Evolutionary conservation across 768 basidiomycete species (phyloP), one percentile per base, ranked within the genome.

Genomic region (Dacryopinax primogenitus): DNA sequence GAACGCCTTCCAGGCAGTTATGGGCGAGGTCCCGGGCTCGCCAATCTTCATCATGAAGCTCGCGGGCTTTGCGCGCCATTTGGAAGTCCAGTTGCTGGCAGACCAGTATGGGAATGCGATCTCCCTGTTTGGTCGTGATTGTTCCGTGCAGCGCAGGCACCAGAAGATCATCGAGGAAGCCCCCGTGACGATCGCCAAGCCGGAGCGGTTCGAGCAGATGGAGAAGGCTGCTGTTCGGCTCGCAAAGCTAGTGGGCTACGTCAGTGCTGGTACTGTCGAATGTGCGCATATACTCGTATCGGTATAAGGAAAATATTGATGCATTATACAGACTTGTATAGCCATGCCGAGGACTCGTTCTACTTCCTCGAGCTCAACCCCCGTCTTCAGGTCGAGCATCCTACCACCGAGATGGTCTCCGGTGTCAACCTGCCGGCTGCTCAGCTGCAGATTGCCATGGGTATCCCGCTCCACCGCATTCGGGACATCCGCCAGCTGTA

Each of bases 11-110:
- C 83, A 89, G 68, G 96, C 96, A 4, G 96, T 98, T 11, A 83
- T 85, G 37, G 90, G 93, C 71, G 96, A 99, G 77, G 93, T 99
- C 70, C 96, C 96, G 72, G 96, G 96, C 44, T 98, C 96, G 0
- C 96, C 96, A 62, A 93, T 99, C 70, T 99, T 99, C 77, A 90
- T 99, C 78, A 99, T 99, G 96, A 98, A 98, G 80, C 87, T 99
- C 65, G 96, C 96, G 35, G 93, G 95, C 12, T 88, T 92, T 70
- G 96, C 96, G 47, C 89, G 96, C 68, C 96, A 99, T 77, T 79
- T 99, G 71, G 96, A 99, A 76, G 96, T 98, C 32, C 96, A 99
- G 76, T 84, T 99, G 36, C 85, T 99, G 36, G 96, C 96, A 61
- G 96, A 99, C 78, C 96, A 99, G 75, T 99, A 99, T 74, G 96